Conservation (phyloP, 1,284 basidiomycete genomes). For the Meira miltonrushii region DNA sequence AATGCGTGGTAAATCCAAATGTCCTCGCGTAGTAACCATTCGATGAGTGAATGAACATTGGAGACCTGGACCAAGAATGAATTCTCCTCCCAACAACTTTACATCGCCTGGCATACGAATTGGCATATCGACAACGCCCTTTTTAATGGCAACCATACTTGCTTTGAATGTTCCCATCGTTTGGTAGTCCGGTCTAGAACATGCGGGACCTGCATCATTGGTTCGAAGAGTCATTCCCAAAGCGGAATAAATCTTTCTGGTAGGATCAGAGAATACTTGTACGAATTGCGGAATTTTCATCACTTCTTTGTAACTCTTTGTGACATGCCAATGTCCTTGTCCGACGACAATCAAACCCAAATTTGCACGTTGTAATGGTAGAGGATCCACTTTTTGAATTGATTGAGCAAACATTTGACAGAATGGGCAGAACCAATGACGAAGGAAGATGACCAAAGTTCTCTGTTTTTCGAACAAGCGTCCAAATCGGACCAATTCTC, state of each 20-base stretch:
- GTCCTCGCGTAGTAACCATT: constrained; percentile 40
- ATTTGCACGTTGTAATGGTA: constrained; percentile 59
- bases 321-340: constrained; percentile 69
- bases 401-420: constrained; percentile 80
- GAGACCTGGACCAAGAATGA: constrained; percentile 69
- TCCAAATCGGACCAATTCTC: constrained; percentile 62
- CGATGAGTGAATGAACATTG: constrained; percentile 27
- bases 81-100: constrained; percentile 78
- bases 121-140: constrained; percentile 61
- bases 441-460: constrained; percentile 63
- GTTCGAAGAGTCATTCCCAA: constrained; percentile 68
- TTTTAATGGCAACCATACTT: constrained; percentile 64
- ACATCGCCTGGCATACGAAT: constrained; percentile 72
- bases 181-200: constrained; percentile 62
- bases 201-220: constrained; percentile 57
- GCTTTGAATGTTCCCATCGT: constrained; percentile 64
- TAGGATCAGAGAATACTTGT: constrained; percentile 71
- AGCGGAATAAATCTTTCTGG: constrained; percentile 62
- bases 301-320: constrained; percentile 64
- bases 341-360: constrained; percentile 69
- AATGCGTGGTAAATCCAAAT: constrained; percentile 40
- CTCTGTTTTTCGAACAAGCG: constrained; percentile 64
- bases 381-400: constrained; percentile 59
- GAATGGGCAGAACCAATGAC: constrained; percentile 61
- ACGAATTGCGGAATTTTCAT: constrained; percentile 57